Percentiles rank a stretch among this genome's conserved stretches.
Evolutionary conservation across 1,284 basidiomycete species (phyloP).

Genomic region (Ustilago xerochloae): DNA sequence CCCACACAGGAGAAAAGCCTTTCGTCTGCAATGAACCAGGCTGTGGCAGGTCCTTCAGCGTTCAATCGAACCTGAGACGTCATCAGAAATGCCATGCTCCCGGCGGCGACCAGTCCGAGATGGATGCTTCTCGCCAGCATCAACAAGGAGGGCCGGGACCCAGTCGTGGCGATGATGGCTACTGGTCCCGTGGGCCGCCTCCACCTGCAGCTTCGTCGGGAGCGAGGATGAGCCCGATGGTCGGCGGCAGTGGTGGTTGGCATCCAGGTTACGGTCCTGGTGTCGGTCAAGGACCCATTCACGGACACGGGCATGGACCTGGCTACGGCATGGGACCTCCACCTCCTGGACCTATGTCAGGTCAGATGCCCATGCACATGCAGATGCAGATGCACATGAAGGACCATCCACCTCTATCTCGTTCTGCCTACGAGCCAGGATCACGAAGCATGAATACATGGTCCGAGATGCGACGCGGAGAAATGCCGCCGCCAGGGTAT

Average conservation of each 20-base stretch:
- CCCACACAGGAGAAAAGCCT: conserved; percentile 66
- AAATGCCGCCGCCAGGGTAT: conserved; percentile 39
- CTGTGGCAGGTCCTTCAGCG: conserved; percentile 65
- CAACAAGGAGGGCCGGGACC: conserved; percentile 25
- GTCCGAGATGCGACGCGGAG: conserved; percentile 36
- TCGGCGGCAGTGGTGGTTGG: conserved; percentile 30
- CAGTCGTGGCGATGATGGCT: conserved; percentile 27
- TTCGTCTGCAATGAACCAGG: conserved; percentile 61
- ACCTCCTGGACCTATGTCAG: conserved; percentile 22
- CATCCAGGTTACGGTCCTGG: conserved; percentile 28
- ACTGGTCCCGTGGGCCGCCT: conserved; percentile 31
- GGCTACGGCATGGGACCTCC: conserved; percentile 10
- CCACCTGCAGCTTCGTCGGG: conserved; percentile 29
- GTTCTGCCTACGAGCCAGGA: conserved; percentile 51
- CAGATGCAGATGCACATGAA: conserved; percentile 38
- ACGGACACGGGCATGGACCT: conserved; percentile 19
- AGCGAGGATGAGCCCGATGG: conserved; percentile 32
- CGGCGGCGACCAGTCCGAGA: conserved; percentile 38
- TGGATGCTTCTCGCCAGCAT: conserved; percentile 25
- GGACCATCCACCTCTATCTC: conserved; percentile 45
- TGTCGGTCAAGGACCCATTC: conserved; percentile 6
- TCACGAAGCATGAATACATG: conserved; percentile 52
- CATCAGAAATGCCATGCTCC: conserved; percentile 62
- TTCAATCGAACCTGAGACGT: conserved; percentile 65
- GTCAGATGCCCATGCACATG: conserved; percentile 21